Evolutionary conservation across 139 green algal genomes (phyloP).

Genomic region (Mesotaenium endlicherianum): DNA sequence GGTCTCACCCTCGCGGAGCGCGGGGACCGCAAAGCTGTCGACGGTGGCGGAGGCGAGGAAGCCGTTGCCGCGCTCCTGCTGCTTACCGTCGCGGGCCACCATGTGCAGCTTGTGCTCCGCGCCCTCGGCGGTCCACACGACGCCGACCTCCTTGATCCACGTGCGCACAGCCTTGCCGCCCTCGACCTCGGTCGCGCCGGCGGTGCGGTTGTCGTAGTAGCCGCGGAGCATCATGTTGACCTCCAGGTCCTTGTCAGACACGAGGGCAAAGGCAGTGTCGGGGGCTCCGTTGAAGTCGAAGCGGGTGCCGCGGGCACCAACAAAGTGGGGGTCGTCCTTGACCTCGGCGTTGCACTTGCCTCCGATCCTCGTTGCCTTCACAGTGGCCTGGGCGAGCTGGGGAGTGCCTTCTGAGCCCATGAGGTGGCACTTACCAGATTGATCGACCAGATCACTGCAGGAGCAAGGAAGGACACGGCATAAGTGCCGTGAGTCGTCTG

Average conservation of each 20-base stretch:
- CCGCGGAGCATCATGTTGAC: constrained; percentile 38
- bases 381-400: no score
- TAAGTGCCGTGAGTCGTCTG: no score
- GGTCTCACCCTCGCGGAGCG: not conserved
- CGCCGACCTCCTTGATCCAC: constrained; percentile 11
- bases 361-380: no score
- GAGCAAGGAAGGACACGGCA: no score
- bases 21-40: not conserved
- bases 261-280: constrained; percentile 9
- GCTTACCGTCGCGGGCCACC: not conserved
- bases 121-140: not conserved
- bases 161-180: not conserved
- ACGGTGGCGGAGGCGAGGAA: no score
- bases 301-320: constrained; percentile 4
- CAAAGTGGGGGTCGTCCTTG: constrained; percentile 34
- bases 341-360: constrained; percentile 10
- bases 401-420: no score
- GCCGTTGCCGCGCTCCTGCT: not conserved
- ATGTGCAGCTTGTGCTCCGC: not conserved
- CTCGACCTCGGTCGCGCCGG: not conserved
- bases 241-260: constrained; percentile 27
- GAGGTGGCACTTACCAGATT: no score
- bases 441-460: no score
- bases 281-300: constrained; percentile 44
- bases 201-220: constrained; percentile 15